Evolutionary conservation across 164 flowering plant genomes (phyloP).

Genomic region (Dillenia suffruticosa): DNA sequence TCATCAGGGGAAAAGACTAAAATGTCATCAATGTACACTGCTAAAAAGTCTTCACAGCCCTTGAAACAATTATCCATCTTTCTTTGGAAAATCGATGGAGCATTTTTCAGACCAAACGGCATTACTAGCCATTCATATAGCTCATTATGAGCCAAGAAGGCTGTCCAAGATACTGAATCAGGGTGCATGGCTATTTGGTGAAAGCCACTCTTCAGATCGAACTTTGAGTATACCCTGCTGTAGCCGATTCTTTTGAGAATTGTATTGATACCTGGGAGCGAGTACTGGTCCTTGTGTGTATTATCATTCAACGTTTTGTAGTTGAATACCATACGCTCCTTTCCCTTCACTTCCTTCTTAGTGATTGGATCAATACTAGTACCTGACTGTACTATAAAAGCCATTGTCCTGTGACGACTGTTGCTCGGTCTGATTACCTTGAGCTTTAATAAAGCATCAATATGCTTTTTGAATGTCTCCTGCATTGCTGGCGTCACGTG

Average conservation of each 20-base stretch:
- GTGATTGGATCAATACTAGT: neutral
- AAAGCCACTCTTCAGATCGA: conserved; percentile 4
- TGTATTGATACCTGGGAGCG: conserved; percentile 2
- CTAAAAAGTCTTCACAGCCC: neutral
- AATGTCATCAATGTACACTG: too few species aligned
- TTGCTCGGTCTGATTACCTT: neutral
- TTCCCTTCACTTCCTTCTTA: neutral
- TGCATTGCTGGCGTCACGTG: neutral
- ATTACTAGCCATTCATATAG: conserved; percentile 8
- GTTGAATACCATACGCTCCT: neutral
- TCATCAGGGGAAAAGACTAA: neutral
- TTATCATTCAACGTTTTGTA: neutral
- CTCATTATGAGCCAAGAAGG: neutral
- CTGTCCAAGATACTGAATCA: neutral
- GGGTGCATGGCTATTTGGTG: neutral
- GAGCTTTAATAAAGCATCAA: neutral
- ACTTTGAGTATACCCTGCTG: neutral
- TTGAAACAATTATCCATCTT: neutral
- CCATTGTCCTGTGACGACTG: neutral
- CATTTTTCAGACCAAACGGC: conserved; percentile 10
- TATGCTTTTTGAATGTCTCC: neutral
- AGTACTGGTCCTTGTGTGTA: neutral
- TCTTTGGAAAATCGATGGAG: neutral
- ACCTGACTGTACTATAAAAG: neutral
- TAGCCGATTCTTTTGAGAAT: neutral